Evolutionary conservation across 768 basidiomycete species (phyloP), one percentile per base, ranked within the genome.

Genomic region (Boletus sp.): DNA sequence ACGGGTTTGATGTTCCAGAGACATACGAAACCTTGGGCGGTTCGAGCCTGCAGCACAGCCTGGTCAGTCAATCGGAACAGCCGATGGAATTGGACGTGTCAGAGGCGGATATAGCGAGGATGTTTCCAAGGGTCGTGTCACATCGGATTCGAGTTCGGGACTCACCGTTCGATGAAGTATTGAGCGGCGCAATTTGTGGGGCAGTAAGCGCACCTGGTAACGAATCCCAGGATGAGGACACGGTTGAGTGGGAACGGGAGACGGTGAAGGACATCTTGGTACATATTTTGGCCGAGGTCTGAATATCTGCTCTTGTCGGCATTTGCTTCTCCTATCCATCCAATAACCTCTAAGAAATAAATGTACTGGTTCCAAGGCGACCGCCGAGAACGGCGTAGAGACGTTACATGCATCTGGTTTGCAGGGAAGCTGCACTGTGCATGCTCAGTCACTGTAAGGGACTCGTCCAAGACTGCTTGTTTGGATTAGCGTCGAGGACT

Each of bases 141-240:
- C 91, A 93, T 72, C 85, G 91, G 11, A 66, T 93, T 57, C 77
- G 86, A 49, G 80, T 90, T 54, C 78, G 89, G 37, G 80, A 84
- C 66, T 83, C 87, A 1, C 87, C 87, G 2, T 76, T 83, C 56
- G 87, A 90, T 56, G 87, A 92, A 67, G 71, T 90, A 3, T 69
- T 92, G 55, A 82, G 82, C 8, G 83, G 88, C 57, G 78, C 82
- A 4, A 68, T 86, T 57, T 85, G 78, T 64, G 83, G 85, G 30
- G 87, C 86, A 14, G 73, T 73, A 30, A 48, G 50, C 40, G 41
- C 45, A 61, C 60, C 48, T 50, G 58, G 64, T 24, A 62, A 67
- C 57, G 49, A 58, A 47, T 10, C 52, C 24, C n/a, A 60, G 45
- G 54, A 68, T 15, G 57, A 46, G 28, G 64, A 59, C 54, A 33